A percentile compares a stretch with the other conserved stretches of the same genome.
Conservation (phyloP, 345 rosid species). For the Bruguiera gymnorhiza region DNA sequence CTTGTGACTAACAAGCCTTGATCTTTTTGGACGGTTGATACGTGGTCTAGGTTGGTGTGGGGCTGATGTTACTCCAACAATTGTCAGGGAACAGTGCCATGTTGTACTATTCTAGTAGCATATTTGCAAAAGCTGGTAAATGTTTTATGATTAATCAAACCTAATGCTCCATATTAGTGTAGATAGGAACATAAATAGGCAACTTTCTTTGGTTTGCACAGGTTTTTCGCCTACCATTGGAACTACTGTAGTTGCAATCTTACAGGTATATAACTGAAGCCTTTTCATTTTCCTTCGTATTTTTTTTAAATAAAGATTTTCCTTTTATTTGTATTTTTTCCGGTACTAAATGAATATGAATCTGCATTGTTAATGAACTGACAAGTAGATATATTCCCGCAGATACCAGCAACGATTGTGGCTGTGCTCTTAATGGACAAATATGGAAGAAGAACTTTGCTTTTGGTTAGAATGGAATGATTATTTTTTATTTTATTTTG, state of each 20-base stretch:
- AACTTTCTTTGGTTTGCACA: not conserved
- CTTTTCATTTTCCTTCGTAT: too few relatives aligned
- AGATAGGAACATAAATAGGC: not conserved
- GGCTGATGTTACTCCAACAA: constrained; percentile 42
- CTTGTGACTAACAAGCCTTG: too few relatives aligned
- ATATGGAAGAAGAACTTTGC: constrained; percentile 48
- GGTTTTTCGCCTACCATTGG: constrained; percentile 44
- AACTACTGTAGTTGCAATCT: constrained; percentile 33
- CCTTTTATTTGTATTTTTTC: not conserved
- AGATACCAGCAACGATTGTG: constrained; percentile 29
- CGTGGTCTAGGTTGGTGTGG: constrained; percentile 40
- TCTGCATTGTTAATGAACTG: not conserved
- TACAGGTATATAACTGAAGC: constrained; percentile 26
- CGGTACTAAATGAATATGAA: not conserved
- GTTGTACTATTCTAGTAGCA: constrained; percentile 31
- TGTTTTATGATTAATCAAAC: not conserved
- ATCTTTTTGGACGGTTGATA: too few relatives aligned
- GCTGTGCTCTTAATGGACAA: constrained; percentile 39
- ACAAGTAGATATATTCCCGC: constrained; percentile 1
- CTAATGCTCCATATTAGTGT: not conserved
- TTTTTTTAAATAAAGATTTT: not conserved
- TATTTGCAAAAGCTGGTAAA: constrained; percentile 42
- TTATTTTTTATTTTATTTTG: too few relatives aligned
- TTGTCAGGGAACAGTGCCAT: constrained; percentile 36
- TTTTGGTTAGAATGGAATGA: constrained; percentile 22